Percentiles rank a stretch among this genome's conserved stretches.
Evolutionary conservation across 495 filamentous ascomycete genomes (phyloP).

Genomic region (Penicillium parvum): DNA sequence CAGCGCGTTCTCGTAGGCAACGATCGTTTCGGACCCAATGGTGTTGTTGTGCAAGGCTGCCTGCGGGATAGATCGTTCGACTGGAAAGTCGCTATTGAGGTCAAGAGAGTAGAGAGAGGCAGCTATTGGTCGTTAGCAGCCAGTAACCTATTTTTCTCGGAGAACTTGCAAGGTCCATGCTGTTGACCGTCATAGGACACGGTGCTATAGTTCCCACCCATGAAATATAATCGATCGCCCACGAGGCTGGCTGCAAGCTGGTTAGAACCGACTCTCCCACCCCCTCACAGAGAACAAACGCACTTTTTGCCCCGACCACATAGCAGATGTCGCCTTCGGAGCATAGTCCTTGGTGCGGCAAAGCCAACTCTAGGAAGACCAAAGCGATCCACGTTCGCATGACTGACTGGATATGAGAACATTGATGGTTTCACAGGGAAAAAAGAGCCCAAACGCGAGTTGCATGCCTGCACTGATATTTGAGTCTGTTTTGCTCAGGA

Average conservation of each 20-base stretch:
- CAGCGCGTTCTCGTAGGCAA: neutral
- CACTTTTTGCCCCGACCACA: conserved; percentile 6
- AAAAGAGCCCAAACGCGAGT: too few relatives aligned
- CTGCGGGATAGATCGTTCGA: conserved; percentile 5
- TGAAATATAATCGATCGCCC: conserved; percentile 8
- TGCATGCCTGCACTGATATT: too few relatives aligned
- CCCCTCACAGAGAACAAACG: too few relatives aligned
- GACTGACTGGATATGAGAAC: too few relatives aligned
- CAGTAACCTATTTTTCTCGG: neutral
- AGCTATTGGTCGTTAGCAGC: too few relatives aligned
- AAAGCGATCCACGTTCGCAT: too few relatives aligned
- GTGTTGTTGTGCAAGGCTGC: conserved; percentile 1
- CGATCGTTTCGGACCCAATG: neutral
- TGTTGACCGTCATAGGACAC: conserved; percentile 7
- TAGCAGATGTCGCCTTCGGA: conserved; percentile 11
- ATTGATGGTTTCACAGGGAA: too few relatives aligned
- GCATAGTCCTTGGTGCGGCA: conserved; percentile 4
- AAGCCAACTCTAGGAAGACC: too few relatives aligned
- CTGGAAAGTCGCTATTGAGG: conserved; percentile 4
- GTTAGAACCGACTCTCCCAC: too few relatives aligned
- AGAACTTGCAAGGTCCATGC: conserved; percentile 6
- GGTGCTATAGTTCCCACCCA: conserved; percentile 9
- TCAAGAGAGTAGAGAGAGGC: conserved; percentile 4
- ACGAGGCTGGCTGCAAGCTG: conserved; percentile 6
- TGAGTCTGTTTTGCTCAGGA: too few relatives aligned